These are phyloP conservation scores for Pseudomicrostroma phylloplanum DNA, from an alignment of 1,284 basidiomycete species.

Conservation along the genomic window DNA sequence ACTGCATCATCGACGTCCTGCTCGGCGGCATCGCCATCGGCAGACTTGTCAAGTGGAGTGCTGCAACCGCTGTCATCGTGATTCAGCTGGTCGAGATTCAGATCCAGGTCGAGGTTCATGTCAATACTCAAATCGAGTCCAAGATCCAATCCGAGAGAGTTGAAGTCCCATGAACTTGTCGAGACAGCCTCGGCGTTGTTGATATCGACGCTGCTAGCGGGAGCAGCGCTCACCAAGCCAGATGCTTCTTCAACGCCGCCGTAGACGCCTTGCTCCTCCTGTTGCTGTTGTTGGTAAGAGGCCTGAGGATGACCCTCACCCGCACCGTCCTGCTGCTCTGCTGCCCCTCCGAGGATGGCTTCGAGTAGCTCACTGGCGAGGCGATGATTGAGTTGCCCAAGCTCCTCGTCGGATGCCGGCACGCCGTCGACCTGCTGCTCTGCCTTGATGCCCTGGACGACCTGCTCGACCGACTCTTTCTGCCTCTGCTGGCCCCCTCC, in stretches of 20 bases:
- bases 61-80: too few relatives aligned
- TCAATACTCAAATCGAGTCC: background rate
- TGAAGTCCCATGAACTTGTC: background rate
- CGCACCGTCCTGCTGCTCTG: background rate
- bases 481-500: background rate
- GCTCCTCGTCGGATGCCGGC: background rate
- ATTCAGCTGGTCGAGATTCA: too few relatives aligned
- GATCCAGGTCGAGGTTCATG: background rate
- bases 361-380: slow-evolving; percentile 5
- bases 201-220: too few relatives aligned
- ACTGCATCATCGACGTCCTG: too few relatives aligned
- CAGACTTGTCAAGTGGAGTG: too few relatives aligned
- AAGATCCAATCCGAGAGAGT: background rate
- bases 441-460: too few relatives aligned
- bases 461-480: background rate
- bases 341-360: background rate
- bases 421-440: too few relatives aligned
- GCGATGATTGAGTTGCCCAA: background rate
- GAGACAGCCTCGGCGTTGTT: background rate
- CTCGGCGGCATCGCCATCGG: too few relatives aligned
- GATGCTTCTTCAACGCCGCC: too few relatives aligned
- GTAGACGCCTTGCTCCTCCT: too few relatives aligned
- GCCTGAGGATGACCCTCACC: slow-evolving; percentile 1
- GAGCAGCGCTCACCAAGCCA: too few relatives aligned
- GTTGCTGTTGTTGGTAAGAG: background rate